These are phyloP conservation scores for Pythium folliculosum DNA, from an alignment of 352 stramenopile species.

Conservation along the genomic window DNA sequence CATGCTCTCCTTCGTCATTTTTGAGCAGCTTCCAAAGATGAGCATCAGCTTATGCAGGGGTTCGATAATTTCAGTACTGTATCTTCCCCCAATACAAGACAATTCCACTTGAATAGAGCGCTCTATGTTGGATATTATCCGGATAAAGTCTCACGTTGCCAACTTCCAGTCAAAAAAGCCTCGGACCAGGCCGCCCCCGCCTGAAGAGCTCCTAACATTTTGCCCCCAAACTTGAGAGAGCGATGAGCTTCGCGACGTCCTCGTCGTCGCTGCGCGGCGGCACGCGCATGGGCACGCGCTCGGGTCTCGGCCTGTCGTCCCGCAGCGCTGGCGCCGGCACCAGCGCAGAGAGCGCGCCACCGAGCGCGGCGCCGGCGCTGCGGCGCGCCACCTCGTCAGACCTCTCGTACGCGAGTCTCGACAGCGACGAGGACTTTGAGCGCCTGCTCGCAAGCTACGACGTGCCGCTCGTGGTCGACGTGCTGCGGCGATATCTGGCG, in stretches of 20 bases:
- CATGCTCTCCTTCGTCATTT: too few species aligned
- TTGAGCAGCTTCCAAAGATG: not conserved
- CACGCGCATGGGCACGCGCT: not conserved
- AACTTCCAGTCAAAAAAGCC: conserved; percentile 25
- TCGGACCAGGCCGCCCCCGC: not conserved
- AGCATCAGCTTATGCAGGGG: not conserved
- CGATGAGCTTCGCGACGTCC: conserved; percentile 23
- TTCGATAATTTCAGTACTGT: conserved; percentile 22
- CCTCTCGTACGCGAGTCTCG: conserved; percentile 33
- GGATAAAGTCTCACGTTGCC: conserved; percentile 17
- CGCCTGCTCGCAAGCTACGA: conserved; percentile 69
- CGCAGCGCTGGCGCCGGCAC: conserved; percentile 8
- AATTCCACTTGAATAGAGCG: not conserved
- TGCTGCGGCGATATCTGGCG: conserved; percentile 66
- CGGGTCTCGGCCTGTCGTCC: conserved; percentile 13
- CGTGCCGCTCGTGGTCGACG: conserved; percentile 53
- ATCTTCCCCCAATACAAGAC: conserved; percentile 11
- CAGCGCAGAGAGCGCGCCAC: not conserved
- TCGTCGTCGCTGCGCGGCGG: conserved; percentile 26
- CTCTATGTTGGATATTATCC: conserved; percentile 10
- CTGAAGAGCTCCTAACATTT: not conserved
- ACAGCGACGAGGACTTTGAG: conserved; percentile 76
- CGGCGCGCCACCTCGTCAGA: conserved; percentile 23
- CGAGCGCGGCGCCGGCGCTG: conserved; percentile 5
- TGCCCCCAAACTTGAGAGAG: not conserved